A percentile compares a stretch with the other conserved stretches of the same genome.
phyloP scores from a whole-genome alignment of 306 rosid species.

The Quercus variabilis region DNA sequence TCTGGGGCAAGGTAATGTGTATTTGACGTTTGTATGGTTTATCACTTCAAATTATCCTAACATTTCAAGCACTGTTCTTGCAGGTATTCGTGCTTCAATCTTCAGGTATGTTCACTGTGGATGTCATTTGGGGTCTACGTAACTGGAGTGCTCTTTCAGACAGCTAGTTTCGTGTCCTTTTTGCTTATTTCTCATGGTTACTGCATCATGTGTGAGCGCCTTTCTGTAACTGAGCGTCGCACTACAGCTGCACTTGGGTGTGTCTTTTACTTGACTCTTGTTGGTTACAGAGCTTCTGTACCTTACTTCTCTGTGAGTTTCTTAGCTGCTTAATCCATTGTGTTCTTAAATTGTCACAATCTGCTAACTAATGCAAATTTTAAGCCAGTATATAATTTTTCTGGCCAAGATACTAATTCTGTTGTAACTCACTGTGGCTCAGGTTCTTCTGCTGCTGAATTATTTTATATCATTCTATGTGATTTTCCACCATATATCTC shows the following conservation, averaged over 20 bases:
- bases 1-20: neutral
- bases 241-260: constrained; percentile 88
- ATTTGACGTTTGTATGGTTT: neutral
- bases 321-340: constrained; percentile 7
- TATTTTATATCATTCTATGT: constrained; percentile 74
- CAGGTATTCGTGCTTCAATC: constrained; percentile 93
- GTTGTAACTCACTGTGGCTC: constrained; percentile 27
- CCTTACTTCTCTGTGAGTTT: constrained; percentile 85
- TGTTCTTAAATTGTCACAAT: constrained; percentile 3
- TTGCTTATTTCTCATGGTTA: constrained; percentile 94
- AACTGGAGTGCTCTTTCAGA: constrained; percentile 95
- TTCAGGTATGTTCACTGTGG: constrained; percentile 90
- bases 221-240: constrained; percentile 79
- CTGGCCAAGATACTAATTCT: constrained; percentile 22
- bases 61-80: constrained; percentile 29
- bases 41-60: neutral
- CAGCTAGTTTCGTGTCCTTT: constrained; percentile 83
- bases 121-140: constrained; percentile 96
- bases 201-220: constrained; percentile 92
- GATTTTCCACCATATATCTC: constrained; percentile 86
- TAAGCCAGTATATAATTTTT: neutral
- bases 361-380: neutral
- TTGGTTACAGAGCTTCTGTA: constrained; percentile 88
- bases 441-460: constrained; percentile 83
- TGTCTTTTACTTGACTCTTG: constrained; percentile 88